Evolutionary conservation across 129 eudicot genomes (phyloP), one percentile per base, ranked within the genome.

Genomic region (sunflower (Helianthus annuus)): DNA sequence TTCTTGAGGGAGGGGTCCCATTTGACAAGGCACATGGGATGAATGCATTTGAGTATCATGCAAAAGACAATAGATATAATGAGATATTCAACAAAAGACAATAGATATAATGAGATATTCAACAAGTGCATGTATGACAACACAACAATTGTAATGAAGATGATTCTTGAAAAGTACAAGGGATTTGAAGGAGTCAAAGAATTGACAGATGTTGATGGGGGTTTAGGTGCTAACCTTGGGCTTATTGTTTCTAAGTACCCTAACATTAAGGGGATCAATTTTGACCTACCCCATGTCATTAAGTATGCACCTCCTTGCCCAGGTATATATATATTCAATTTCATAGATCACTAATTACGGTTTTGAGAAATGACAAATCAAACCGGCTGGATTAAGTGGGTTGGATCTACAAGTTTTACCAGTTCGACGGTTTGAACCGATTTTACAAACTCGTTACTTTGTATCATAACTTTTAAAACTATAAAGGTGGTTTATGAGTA

Each of bases 161-260:
- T 64, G 55, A 63, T 81, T 71, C 78, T 84, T 45, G 72, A 66
- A 55, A 81, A 63, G 36, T 84, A 84, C 62, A 70, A 64, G 9
- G 85, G 89, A n/a, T 76, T 84, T 73, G 83, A 76, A 74, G 81
- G 81, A 0, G 71, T 75, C 9, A 66, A 70, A 70, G 19, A 60
- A 22, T 68, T 84, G 73, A 64, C 78, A 10, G 86, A 83, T 66
- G 86, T 83, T 1, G 86, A 83, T 64, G 86, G 83, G 56, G 83
- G 86, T 19, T 76, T 78, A 78, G 83, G 86, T 57, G 72, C 83
- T 34, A 78, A 75, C 11, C 75, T 83, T 54, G 72, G 69, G 16
- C 59, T 73, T 48, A 78, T 78, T 48, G 53, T 78, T 49, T 66
- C 80, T 46, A 78, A 74, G 15, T 78, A 83, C 57, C 83, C 83